phyloP scores from a whole-genome alignment of 2,329 filamentous ascomycete genomes.

The Cercospora nicotianae region DNA sequence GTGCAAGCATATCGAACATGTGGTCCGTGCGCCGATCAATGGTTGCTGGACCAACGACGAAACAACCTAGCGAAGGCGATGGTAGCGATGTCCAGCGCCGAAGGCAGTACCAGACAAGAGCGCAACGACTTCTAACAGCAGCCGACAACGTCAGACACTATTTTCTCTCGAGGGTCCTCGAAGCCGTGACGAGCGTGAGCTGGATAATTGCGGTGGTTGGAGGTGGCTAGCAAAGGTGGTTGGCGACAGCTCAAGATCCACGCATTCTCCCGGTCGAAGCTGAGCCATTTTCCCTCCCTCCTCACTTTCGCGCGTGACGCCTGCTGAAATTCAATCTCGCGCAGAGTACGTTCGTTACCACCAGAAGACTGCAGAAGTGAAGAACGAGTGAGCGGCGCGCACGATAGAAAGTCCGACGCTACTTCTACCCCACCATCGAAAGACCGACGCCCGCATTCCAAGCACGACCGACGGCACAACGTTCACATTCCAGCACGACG shows the following conservation, averaged over 20 bases:
- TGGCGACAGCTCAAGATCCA: slow-evolving; percentile 4
- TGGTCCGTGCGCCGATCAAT: slow-evolving; percentile 9
- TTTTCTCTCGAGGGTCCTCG: not conserved
- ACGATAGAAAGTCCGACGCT: not conserved
- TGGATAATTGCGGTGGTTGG: slow-evolving; percentile 7
- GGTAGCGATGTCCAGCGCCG: not conserved
- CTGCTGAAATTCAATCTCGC: not conserved
- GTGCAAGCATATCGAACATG: slow-evolving; percentile 5
- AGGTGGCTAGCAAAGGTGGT: slow-evolving; percentile 11
- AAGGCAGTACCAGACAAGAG: not conserved
- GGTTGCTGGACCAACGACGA: slow-evolving; percentile 2
- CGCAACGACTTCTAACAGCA: not conserved
- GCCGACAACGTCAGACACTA: not conserved
- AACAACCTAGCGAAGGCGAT: not conserved
- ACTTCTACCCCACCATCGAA: slow-evolving; percentile 9
- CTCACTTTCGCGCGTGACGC: not conserved
- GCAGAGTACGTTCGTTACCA: slow-evolving; percentile 13
- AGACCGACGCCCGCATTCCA: not conserved
- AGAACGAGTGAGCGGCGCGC: slow-evolving; percentile 3
- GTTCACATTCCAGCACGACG: slow-evolving; percentile 9
- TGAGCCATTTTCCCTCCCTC: slow-evolving; percentile 2
- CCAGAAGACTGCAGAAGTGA: not conserved
- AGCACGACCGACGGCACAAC: not conserved
- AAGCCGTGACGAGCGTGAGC: not conserved
- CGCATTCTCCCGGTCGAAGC: not conserved